Evolutionary conservation across 441 rosid genomes (phyloP), one percentile per base, ranked within the genome.

Genomic region (Biscutella laevigata): DNA sequence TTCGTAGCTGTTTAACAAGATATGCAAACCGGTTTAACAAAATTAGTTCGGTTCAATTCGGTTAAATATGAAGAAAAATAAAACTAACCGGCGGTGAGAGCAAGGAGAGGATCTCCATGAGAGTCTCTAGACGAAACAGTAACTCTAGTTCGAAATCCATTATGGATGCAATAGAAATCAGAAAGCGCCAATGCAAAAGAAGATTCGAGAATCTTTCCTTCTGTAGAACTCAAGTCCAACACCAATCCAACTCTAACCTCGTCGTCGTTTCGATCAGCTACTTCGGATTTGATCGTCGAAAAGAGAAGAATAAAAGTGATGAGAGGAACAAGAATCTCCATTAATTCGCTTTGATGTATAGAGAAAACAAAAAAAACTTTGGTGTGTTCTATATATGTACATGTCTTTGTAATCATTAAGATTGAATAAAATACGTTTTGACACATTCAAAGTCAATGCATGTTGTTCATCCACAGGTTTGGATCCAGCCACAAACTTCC

Each of bases 171-270:
- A 33, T 71, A 71, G 14, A 75, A 66, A 50, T 71, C 73, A 5
- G 70, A 54, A 30, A 69, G 22, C 4, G 73, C 75, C 33, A 68
- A 60, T 16, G 41, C 10, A 5, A 70, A 57, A 39, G 68, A 63
- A 43, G 47, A 36, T 44, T 50, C n/a, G 1, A 53, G 25, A 14
- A 66, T 45, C 38, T 59, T 52, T 15, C 74, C 72, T 36, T 56
- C n/a, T n/a, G n/a, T 12, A 10, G 67, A 66, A 35, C 50, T 7
- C 50, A 66, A 25, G 29, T 69, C 69, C 25, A 73, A 30, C 39
- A 73, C 68, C 11, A 61, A 62, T 8, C 72, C 77, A 27, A 69
- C 42, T 4, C 3, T 29, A 29, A 65, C 24, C 24, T 65, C 44
- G 41, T 3, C 8, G 4, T 37, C 54, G 53, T 25, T n/a, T 56